Evolutionary conservation across 2,329 filamentous ascomycete species (phyloP).

Genomic region (Pseudogymnoascus sp.): DNA sequence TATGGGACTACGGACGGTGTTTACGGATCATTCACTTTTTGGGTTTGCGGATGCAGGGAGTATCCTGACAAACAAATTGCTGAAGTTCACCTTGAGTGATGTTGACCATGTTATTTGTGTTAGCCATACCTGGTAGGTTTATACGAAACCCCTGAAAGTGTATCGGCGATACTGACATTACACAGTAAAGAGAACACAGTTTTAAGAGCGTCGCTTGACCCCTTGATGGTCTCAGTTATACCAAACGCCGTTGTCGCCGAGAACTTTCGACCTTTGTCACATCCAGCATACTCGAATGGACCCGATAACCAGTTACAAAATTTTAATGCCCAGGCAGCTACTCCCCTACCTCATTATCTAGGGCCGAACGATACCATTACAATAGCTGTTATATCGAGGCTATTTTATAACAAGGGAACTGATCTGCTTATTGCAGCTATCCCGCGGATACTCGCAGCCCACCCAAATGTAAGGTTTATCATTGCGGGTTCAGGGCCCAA

Average conservation of each 20-base stretch:
- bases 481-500: constrained; percentile 95
- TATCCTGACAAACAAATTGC: constrained; percentile 91
- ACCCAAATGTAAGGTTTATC: constrained; percentile 92
- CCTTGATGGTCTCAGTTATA: constrained; percentile 94
- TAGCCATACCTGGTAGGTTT: constrained; percentile 82
- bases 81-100: constrained; percentile 94
- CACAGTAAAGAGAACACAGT: constrained; percentile 94
- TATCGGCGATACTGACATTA: constrained; percentile 20
- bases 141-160: not conserved
- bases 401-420: constrained; percentile 98
- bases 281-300: constrained; percentile 34
- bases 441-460: constrained; percentile 78
- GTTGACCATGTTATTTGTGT: constrained; percentile 98
- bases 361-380: constrained; percentile 83
- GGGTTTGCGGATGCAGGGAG: constrained; percentile 94
- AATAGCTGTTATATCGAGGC: constrained; percentile 91
- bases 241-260: constrained; percentile 96
- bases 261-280: constrained; percentile 73
- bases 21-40: constrained; percentile 95
- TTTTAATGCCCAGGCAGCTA: constrained; percentile 29
- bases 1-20: constrained; percentile 92
- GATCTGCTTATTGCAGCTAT: constrained; percentile 96
- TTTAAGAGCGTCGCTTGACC: constrained; percentile 85
- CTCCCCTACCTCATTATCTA: constrained; percentile 57
- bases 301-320: constrained; percentile 29